phyloP scores from a whole-genome alignment of 2,329 filamentous ascomycete genomes.

The Microdochium bolleyi region DNA sequence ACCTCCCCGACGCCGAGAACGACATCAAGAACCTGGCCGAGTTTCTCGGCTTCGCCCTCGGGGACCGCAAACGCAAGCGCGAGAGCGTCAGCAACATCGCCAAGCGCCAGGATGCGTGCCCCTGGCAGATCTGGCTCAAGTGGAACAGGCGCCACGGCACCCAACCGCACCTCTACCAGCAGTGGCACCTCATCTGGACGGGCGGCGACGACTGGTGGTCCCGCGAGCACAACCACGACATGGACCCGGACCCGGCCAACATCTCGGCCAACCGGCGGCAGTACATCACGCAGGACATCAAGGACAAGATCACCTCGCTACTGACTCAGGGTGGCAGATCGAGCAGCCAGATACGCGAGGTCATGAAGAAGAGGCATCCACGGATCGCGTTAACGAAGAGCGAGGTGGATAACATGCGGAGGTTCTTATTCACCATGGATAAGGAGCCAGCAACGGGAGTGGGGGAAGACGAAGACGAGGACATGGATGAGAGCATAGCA shows the following conservation, averaged over 20 bases:
- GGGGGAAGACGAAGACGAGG: not conserved
- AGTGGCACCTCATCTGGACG: not conserved
- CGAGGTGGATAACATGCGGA: not conserved
- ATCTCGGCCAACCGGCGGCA: not conserved
- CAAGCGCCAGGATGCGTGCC: not conserved
- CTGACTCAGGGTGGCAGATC: not conserved
- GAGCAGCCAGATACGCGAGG: not conserved
- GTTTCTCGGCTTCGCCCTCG: not conserved
- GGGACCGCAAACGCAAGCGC: not conserved
- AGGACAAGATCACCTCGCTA: not conserved
- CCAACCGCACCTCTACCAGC: not conserved
- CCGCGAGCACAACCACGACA: not conserved
- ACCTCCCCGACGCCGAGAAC: not conserved
- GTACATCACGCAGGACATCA: not conserved
- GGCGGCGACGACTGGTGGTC: not conserved
- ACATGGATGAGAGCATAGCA: not conserved
- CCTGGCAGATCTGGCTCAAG: constrained; percentile 1
- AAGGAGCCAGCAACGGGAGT: not conserved
- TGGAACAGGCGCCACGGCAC: not conserved
- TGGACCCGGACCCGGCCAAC: not conserved
- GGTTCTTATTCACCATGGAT: not conserved
- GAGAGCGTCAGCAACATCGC: not conserved
- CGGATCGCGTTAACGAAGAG: not conserved
- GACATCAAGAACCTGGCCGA: not conserved
- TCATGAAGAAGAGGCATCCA: not conserved